Evolutionary conservation across 345 rosid species (phyloP).

Genomic region (Corchorus olitorius): DNA sequence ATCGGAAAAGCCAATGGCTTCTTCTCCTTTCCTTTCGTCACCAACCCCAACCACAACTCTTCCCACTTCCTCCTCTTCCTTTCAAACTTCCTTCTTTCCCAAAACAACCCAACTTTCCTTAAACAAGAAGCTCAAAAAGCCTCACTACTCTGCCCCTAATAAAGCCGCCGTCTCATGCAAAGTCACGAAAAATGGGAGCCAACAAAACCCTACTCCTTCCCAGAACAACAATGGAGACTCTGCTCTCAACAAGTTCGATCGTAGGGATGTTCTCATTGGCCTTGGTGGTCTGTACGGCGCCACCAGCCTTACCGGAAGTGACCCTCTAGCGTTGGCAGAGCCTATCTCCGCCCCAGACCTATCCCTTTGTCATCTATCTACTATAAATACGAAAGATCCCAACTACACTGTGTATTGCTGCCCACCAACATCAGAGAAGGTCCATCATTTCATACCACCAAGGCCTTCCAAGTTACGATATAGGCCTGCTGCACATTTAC

Average conservation of each 20-base stretch:
- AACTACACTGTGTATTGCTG: constrained; percentile 37
- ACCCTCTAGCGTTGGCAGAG: constrained; percentile 39
- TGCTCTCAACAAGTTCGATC: constrained; percentile 25
- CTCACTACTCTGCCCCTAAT: neutral
- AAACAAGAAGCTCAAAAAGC: constrained; percentile 1
- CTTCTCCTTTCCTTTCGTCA: neutral
- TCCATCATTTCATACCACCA: constrained; percentile 44
- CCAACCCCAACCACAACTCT: neutral
- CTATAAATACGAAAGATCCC: too few species aligned
- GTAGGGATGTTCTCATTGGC: constrained; percentile 55
- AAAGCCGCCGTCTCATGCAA: constrained; percentile 27
- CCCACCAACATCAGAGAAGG: constrained; percentile 44
- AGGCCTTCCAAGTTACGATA: constrained; percentile 24
- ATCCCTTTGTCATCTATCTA: constrained; percentile 38
- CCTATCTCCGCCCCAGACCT: constrained; percentile 47
- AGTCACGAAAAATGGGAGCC: constrained; percentile 9
- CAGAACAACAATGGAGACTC: neutral
- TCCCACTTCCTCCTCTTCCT: neutral
- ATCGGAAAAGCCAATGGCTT: neutral
- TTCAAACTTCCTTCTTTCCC: constrained; percentile 19
- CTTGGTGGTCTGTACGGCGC: constrained; percentile 55
- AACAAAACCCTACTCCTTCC: constrained; percentile 21
- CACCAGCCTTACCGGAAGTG: constrained; percentile 19
- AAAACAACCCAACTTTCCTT: constrained; percentile 27
- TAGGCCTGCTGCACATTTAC: constrained; percentile 53